These are phyloP conservation scores for Elaeagnus macrophylla DNA, from an alignment of 306 rosid species.

Conservation along the genomic window DNA sequence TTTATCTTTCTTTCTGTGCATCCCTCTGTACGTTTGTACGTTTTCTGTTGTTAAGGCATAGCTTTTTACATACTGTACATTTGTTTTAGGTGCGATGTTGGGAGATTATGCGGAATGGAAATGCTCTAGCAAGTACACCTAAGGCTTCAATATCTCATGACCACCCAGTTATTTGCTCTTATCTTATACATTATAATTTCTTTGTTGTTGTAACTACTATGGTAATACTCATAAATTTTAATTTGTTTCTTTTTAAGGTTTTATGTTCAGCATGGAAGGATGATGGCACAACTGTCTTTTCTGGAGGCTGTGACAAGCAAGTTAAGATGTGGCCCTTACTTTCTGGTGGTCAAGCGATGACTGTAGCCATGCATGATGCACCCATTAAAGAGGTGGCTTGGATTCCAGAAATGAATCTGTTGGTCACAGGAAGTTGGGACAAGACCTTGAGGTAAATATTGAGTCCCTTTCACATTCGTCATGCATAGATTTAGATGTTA, in stretches of 20 bases:
- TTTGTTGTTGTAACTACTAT: constrained; percentile 1
- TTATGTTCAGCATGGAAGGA: constrained; percentile 91
- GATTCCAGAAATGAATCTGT: constrained; percentile 83
- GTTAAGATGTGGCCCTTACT: constrained; percentile 93
- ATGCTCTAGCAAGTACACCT: constrained; percentile 45
- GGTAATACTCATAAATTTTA: background rate
- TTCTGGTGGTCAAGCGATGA: constrained; percentile 70
- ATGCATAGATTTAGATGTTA: background rate
- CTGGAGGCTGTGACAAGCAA: constrained; percentile 96
- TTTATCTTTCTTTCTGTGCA: no score
- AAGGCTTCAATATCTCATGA: constrained; percentile 79
- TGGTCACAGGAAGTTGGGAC: constrained; percentile 89
- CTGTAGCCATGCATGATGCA: constrained; percentile 89
- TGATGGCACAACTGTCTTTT: constrained; percentile 85
- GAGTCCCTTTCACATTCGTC: background rate
- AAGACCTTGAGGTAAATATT: constrained; percentile 52
- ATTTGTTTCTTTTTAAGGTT: constrained; percentile 41
- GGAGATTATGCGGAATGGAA: constrained; percentile 61
- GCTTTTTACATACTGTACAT: background rate
- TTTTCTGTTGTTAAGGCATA: background rate
- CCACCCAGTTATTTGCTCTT: constrained; percentile 44
- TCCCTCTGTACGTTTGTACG: no score
- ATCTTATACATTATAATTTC: background rate
- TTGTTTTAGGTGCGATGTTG: constrained; percentile 66
- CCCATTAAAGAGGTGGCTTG: constrained; percentile 77